These are phyloP conservation scores for Starmera stellimalicola DNA, from an alignment of 1,139 yeast genomes.

Conservation along the genomic window DNA sequence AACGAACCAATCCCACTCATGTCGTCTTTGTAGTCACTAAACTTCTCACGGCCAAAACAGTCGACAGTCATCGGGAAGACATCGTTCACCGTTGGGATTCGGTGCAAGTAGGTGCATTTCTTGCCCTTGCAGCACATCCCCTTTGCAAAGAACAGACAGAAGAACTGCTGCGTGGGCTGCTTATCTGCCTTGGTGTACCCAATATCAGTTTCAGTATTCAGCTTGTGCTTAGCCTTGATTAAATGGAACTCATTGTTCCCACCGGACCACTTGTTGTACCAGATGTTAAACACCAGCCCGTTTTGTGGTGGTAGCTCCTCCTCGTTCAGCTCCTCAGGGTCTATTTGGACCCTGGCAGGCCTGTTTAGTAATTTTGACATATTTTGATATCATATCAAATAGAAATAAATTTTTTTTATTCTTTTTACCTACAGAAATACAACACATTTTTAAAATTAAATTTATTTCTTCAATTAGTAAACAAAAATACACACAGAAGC, in stretches of 20 bases:
- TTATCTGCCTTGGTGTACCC: conserved; percentile 70
- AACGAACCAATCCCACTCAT: conserved; percentile 95
- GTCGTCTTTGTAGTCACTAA: conserved; percentile 77
- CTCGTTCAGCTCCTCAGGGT: conserved; percentile 50
- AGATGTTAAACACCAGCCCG: conserved; percentile 72
- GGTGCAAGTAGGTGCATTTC: conserved; percentile 67
- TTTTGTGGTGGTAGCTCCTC: conserved; percentile 71
- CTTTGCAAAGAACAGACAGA: conserved; percentile 81
- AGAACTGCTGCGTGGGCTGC: conserved; percentile 21
- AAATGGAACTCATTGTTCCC: conserved; percentile 42
- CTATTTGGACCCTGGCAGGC: conserved; percentile 67
- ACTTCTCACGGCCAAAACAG: conserved; percentile 89
- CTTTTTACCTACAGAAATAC: no score
- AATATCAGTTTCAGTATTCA: conserved; percentile 52
- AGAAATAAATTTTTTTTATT: no score
- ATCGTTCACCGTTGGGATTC: conserved; percentile 53
- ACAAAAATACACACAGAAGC: no score
- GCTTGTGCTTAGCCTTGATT: conserved; percentile 40
- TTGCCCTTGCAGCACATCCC: conserved; percentile 80
- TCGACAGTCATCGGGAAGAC: conserved; percentile 56
- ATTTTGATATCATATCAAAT: no score
- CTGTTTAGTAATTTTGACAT: conserved; percentile 15
- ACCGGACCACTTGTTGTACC: conserved; percentile 87
- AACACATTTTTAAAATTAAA: no score
- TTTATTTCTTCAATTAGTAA: no score